Evolutionary conservation across 2,329 filamentous ascomycete species (phyloP).

Genomic region (Kalmusia sp.): DNA sequence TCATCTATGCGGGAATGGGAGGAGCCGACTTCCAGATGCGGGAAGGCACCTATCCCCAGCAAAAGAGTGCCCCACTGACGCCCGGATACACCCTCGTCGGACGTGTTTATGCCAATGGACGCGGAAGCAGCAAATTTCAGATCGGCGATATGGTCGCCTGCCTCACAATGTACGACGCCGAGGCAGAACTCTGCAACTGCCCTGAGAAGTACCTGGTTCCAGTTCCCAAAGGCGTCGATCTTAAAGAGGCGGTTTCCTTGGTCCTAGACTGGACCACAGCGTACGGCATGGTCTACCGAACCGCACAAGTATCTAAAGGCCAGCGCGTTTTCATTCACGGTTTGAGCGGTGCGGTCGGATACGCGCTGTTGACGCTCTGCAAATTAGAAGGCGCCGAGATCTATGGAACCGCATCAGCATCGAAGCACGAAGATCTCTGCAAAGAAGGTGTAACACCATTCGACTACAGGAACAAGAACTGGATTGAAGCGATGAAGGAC

Average conservation of each 20-base stretch:
- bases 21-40: constrained; percentile 61
- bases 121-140: constrained; percentile 36
- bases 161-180: constrained; percentile 38
- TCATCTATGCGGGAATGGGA: constrained; percentile 57
- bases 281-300: constrained; percentile 38
- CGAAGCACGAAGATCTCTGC: constrained; percentile 53
- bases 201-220: constrained; percentile 55
- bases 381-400: constrained; percentile 54
- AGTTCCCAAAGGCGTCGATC: constrained; percentile 52
- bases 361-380: constrained; percentile 52
- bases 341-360: constrained; percentile 59
- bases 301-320: constrained; percentile 51
- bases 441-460: constrained; percentile 53
- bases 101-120: constrained; percentile 49
- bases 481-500: constrained; percentile 55
- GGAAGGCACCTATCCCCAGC: constrained; percentile 55
- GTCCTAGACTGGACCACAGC: constrained; percentile 55
- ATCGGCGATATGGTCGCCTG: constrained; percentile 34
- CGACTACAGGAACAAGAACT: constrained; percentile 58
- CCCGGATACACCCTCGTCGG: constrained; percentile 60
- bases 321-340: constrained; percentile 60
- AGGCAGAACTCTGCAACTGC: constrained; percentile 56
- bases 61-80: constrained; percentile 55
- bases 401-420: constrained; percentile 57
- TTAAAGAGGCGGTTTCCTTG: constrained; percentile 51